phyloP scores from a whole-genome alignment of 495 filamentous ascomycete species.

The Neurospora tetraspora region DNA sequence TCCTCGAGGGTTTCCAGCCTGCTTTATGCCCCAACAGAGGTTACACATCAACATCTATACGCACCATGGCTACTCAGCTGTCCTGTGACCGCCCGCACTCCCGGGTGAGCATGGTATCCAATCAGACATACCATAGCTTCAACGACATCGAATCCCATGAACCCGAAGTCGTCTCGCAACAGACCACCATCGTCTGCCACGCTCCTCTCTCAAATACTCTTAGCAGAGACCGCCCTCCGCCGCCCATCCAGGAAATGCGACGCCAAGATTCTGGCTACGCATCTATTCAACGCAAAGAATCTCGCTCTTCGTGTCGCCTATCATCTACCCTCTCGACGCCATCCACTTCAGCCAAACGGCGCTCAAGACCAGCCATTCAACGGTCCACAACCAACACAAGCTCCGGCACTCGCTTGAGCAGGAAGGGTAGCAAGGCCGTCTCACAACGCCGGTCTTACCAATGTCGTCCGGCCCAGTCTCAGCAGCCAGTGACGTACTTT shows the following conservation, averaged over 20 bases:
- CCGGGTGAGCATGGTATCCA: slow-evolving; percentile 30
- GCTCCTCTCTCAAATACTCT: background rate
- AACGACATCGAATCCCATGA: slow-evolving; percentile 31
- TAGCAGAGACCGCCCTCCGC: slow-evolving; percentile 7
- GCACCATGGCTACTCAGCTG: slow-evolving; percentile 24
- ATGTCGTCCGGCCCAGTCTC: slow-evolving; percentile 4
- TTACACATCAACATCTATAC: background rate
- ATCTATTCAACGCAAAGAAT: slow-evolving; percentile 24
- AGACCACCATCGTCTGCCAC: slow-evolving; percentile 1
- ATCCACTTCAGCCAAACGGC: slow-evolving; percentile 21
- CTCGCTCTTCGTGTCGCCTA: slow-evolving; percentile 14
- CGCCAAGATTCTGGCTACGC: slow-evolving; percentile 43
- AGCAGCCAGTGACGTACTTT: slow-evolving; percentile 31
- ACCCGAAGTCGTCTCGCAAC: slow-evolving; percentile 8
- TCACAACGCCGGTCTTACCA: slow-evolving; percentile 15
- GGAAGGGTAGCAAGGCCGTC: slow-evolving; percentile 15
- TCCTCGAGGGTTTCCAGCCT: background rate
- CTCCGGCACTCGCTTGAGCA: slow-evolving; percentile 14
- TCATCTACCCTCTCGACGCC: slow-evolving; percentile 14
- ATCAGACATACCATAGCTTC: slow-evolving; percentile 40
- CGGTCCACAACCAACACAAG: slow-evolving; percentile 25
- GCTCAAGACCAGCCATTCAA: slow-evolving; percentile 22
- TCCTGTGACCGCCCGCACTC: slow-evolving; percentile 30
- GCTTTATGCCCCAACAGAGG: slow-evolving; percentile 11
- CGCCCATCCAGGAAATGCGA: slow-evolving; percentile 25